phyloP scores from a whole-genome alignment of 1,284 basidiomycete genomes.

The Rhodotorula sp. region DNA sequence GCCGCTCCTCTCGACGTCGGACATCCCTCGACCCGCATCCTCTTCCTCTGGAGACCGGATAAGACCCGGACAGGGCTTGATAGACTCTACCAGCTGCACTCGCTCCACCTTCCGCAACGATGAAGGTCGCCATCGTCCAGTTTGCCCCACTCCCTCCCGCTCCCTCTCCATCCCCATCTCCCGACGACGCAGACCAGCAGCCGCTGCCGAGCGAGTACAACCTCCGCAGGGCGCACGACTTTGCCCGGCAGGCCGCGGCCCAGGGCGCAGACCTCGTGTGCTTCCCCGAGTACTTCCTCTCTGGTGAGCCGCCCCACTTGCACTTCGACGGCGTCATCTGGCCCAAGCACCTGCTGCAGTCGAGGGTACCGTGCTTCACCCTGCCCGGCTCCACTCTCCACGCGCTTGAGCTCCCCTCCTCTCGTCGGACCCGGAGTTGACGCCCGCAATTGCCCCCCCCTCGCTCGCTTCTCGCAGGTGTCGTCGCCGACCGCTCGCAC shows the following conservation, averaged over 20 bases:
- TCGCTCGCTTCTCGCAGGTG: not conserved
- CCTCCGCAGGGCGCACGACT: slow-evolving; percentile 23
- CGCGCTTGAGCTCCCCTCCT: not conserved
- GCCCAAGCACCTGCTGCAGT: too few species aligned
- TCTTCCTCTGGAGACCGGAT: too few species aligned
- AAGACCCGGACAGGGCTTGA: too few species aligned
- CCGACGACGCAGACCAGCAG: not conserved
- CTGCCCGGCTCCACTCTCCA: too few species aligned
- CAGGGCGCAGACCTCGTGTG: slow-evolving; percentile 32
- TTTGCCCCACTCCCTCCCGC: slow-evolving; percentile 17
- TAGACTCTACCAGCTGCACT: too few species aligned
- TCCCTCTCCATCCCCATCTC: not conserved
- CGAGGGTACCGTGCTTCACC: not conserved
- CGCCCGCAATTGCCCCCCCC: not conserved
- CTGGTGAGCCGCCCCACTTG: too few species aligned
- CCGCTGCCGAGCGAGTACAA: slow-evolving; percentile 9
- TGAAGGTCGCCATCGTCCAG: slow-evolving; percentile 28
- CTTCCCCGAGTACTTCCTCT: slow-evolving; percentile 30
- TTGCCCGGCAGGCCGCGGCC: slow-evolving; percentile 22
- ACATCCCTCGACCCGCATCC: too few species aligned
- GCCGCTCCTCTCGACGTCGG: too few species aligned
- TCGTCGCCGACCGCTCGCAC: slow-evolving; percentile 33
- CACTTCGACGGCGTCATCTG: too few species aligned
- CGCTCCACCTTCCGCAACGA: not conserved
- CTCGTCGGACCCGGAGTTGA: not conserved